Base-by-base conservation (phyloP, 176 grass and related monocot genomes). In the Eleusine indica region DNA sequence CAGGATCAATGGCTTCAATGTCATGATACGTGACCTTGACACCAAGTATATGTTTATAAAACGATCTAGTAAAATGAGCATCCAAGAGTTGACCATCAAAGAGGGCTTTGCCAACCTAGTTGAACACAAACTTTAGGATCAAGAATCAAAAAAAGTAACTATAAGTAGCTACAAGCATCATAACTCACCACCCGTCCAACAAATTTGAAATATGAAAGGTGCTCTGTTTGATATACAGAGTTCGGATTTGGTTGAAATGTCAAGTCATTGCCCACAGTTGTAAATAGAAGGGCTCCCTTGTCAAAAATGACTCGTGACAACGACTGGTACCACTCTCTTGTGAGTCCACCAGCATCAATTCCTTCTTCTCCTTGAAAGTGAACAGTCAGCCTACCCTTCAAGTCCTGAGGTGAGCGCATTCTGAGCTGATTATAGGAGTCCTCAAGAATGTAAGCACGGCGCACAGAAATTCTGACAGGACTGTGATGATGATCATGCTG, bases 291-390 rank as follows among this genome's bases (percentile, higher is more conserved):
- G 49, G 93, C 97, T 9, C 90, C 88, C 90, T 94, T 99, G 75
- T 99, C 97, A 41, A 99, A 92, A 86, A 99, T 94, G 18, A 96
- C 97, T 65, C 97, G 90, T 47, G 97, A 99, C 71, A 99, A 77
- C 35, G 91, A 78, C 83, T 94, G 93, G 78, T 99, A 99, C 97
- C 97, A 99, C 82, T 99, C 97, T 82, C 97, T 92, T 37, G 97
- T 99, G 25, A 99, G 89, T 25, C 97, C 97, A 73, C 97, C 97
- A 12, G 97, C 97, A 96, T 99, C 97, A 83, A 99, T 99, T 47
- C 97, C 97, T 82, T 99, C 97, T 88, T 99, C 97, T 67, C 91
- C 93, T 94, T 99, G 97, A 86, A 99, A 99, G 85, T 99, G 89
- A 67, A 99, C 97, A 65, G 93, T 99, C 13, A 99, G 78, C 42